Evolutionary conservation across 768 basidiomycete species (phyloP).

Genomic region (Mycena maculata): DNA sequence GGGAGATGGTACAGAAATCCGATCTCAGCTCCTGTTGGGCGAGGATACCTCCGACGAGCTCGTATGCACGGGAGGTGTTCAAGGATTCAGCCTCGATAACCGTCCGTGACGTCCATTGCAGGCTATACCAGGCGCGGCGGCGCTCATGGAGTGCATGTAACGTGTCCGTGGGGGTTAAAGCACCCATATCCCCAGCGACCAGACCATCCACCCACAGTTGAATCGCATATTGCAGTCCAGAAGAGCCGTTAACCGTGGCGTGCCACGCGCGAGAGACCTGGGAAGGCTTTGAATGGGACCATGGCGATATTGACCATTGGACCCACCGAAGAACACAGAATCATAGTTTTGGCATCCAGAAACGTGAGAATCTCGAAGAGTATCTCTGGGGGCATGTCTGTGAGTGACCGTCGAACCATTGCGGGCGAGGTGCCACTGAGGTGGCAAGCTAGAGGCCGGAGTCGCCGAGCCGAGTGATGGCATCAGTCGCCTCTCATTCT

Average conservation of each 20-base stretch:
- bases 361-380: background rate
- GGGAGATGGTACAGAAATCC: background rate
- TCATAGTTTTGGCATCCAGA: background rate
- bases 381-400: slow-evolving; percentile 3
- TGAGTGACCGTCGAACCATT: background rate
- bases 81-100: background rate
- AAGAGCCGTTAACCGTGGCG: background rate
- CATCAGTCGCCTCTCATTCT: too few species aligned
- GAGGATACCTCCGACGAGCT: slow-evolving; percentile 12
- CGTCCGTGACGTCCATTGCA: slow-evolving; percentile 9
- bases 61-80: slow-evolving; percentile 6
- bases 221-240: slow-evolving; percentile 10
- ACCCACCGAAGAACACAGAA: background rate
- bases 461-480: too few species aligned
- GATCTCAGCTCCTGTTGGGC: background rate
- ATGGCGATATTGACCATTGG: background rate
- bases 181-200: background rate
- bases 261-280: slow-evolving; percentile 19
- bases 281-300: background rate
- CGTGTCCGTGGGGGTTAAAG: background rate
- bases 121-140: slow-evolving; percentile 12
- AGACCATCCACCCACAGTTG: slow-evolving; percentile 26
- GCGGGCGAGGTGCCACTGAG: too few species aligned
- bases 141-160: background rate
- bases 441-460: too few species aligned